Evolutionary conservation across 2,329 filamentous ascomycete genomes (phyloP).

Genomic region (Alternaria hordeiaustralica): DNA sequence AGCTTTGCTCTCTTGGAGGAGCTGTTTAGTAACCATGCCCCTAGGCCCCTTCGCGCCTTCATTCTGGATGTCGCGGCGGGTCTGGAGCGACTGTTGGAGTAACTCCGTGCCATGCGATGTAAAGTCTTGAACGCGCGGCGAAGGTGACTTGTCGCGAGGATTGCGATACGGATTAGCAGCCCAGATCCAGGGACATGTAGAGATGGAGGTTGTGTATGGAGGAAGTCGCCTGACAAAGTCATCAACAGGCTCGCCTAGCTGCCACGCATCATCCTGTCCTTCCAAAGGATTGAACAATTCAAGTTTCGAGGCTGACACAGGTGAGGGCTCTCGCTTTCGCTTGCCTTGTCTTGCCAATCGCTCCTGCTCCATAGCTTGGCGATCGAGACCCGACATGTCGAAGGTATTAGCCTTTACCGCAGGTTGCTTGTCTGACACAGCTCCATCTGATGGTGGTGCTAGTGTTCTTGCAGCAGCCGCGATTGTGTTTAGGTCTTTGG

Average conservation of each 20-base stretch:
- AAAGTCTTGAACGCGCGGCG: slow-evolving; percentile 58
- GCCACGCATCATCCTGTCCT: slow-evolving; percentile 62
- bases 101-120: slow-evolving; percentile 62
- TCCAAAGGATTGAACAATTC: slow-evolving; percentile 62
- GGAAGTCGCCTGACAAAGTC: slow-evolving; percentile 73
- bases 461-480: slow-evolving; percentile 12
- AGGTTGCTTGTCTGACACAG: neutral
- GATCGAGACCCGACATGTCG: slow-evolving; percentile 6
- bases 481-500: slow-evolving; percentile 34
- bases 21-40: slow-evolving; percentile 44
- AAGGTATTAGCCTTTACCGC: slow-evolving; percentile 6
- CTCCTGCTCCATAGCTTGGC: slow-evolving; percentile 23
- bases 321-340: slow-evolving; percentile 16
- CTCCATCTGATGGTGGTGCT: neutral
- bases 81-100: slow-evolving; percentile 56
- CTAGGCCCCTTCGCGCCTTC: slow-evolving; percentile 58
- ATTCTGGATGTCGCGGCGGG: slow-evolving; percentile 58
- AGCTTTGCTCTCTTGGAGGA: slow-evolving; percentile 52
- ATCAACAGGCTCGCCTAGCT: slow-evolving; percentile 67
- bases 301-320: slow-evolving; percentile 6
- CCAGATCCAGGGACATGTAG: slow-evolving; percentile 71
- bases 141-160: slow-evolving; percentile 36
- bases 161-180: slow-evolving; percentile 67
- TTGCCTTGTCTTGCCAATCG: slow-evolving; percentile 16
- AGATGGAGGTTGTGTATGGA: slow-evolving; percentile 61